A percentile compares a stretch with the other conserved stretches of the same genome.
phyloP scores from a whole-genome alignment of 805 yeast species.

The Wickerhamomyces subpelliculosus region DNA sequence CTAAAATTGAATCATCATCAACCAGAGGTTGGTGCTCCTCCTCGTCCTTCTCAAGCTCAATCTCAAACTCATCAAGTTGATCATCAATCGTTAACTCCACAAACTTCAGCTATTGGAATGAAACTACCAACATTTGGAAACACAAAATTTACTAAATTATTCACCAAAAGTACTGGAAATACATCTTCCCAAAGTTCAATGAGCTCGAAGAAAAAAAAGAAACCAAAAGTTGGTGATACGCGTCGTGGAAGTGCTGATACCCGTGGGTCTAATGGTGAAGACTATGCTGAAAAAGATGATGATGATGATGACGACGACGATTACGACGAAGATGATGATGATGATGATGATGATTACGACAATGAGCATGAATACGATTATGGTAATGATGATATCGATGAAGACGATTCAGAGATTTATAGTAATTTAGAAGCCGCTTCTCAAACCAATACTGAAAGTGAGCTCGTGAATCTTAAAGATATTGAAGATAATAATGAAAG shows the following conservation, averaged over 20 bases:
- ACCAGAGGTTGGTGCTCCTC: neutral
- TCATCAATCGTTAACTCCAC: neutral
- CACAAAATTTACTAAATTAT: constrained; percentile 16
- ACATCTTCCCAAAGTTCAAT: constrained; percentile 1
- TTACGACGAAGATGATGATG: constrained; percentile 2
- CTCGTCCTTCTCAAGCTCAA: too few species aligned
- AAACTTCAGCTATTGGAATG: neutral
- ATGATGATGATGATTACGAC: constrained; percentile 23
- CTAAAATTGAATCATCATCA: neutral
- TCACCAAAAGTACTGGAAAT: constrained; percentile 15
- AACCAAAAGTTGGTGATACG: constrained; percentile 3
- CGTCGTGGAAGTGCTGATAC: too few species aligned
- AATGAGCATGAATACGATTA: too few species aligned
- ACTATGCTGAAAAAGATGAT: constrained; percentile 6
- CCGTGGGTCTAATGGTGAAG: constrained; percentile 4
- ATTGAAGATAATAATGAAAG: neutral
- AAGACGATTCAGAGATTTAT: neutral
- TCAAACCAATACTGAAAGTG: neutral
- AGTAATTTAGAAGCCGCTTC: too few species aligned
- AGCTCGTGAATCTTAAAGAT: neutral
- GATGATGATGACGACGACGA: constrained; percentile 2
- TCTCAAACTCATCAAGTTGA: neutral
- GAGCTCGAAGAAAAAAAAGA: neutral
- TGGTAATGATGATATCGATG: constrained; percentile 1
- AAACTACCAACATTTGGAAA: constrained; percentile 2